Percentiles rank a stretch among this genome's conserved stretches.
Evolutionary conservation across 768 basidiomycete species (phyloP).

Genomic region (Mycena belliarum): DNA sequence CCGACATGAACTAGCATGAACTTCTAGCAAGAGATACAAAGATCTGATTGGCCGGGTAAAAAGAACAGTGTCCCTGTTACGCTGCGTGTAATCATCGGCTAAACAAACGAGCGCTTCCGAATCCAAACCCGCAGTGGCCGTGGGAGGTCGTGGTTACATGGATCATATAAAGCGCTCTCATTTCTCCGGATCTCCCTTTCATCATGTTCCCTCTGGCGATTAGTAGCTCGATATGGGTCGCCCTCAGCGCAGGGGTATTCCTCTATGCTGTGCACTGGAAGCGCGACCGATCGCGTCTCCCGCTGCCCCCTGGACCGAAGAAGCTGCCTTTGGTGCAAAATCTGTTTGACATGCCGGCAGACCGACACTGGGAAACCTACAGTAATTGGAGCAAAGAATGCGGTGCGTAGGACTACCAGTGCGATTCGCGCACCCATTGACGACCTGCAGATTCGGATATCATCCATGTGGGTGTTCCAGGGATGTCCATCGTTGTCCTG

Average conservation of each 20-base stretch:
- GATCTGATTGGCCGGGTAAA: no score
- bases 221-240: neutral
- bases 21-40: no score
- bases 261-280: neutral
- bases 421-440: neutral
- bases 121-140: no score
- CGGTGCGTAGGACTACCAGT: neutral
- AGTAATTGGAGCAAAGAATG: slow-evolving; percentile 13
- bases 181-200: no score
- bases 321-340: slow-evolving; percentile 4
- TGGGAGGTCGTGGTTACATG: no score
- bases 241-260: neutral
- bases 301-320: neutral
- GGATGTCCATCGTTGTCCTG: slow-evolving; percentile 32
- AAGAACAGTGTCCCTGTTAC: no score
- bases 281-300: neutral
- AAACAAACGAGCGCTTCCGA: no score
- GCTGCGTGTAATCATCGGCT: no score
- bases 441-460: slow-evolving; percentile 27
- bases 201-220: neutral
- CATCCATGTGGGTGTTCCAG: slow-evolving; percentile 28
- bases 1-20: no score
- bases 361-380: slow-evolving; percentile 9
- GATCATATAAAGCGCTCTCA: no score
- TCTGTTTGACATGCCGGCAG: neutral